Evolutionary conservation across 2,329 filamentous ascomycete genomes (phyloP).

Genomic region (Zasmidium angulare): DNA sequence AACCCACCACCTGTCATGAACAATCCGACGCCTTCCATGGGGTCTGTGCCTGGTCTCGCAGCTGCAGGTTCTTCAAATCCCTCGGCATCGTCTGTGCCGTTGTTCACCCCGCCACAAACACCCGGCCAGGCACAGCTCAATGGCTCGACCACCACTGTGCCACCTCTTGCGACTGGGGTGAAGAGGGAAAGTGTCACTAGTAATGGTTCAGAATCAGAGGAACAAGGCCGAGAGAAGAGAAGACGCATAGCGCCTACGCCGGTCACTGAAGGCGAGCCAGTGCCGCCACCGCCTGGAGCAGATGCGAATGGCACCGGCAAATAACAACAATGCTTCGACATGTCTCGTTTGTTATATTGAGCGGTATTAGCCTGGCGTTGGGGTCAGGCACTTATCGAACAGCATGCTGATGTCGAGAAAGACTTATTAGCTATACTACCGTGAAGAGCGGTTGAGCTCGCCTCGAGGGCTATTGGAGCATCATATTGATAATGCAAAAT

Average conservation of each 20-base stretch:
- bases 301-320: background rate
- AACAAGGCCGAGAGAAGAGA: slow-evolving; percentile 42
- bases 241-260: slow-evolving; percentile 48
- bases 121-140: slow-evolving; percentile 52
- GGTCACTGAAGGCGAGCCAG: slow-evolving; percentile 25
- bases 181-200: slow-evolving; percentile 32
- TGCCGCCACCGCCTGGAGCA: slow-evolving; percentile 1
- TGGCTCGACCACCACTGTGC: slow-evolving; percentile 6
- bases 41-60: slow-evolving; percentile 35
- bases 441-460: background rate
- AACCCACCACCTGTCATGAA: slow-evolving; percentile 39
- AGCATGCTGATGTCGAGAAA: background rate
- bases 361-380: slow-evolving; percentile 20
- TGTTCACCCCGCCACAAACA: slow-evolving; percentile 89
- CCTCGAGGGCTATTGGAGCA: background rate
- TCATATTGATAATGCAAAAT: background rate
- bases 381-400: slow-evolving; percentile 2
- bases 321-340: background rate
- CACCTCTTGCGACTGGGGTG: slow-evolving; percentile 16
- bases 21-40: slow-evolving; percentile 35
- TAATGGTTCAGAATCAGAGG: slow-evolving; percentile 38
- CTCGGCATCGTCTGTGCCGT: slow-evolving; percentile 54
- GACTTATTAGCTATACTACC: background rate
- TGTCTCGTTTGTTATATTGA: slow-evolving; percentile 11
- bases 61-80: slow-evolving; percentile 32